These are phyloP conservation scores for Gardenia jasminoides DNA, from an alignment of 257 asterid species.

Conservation along the genomic window DNA sequence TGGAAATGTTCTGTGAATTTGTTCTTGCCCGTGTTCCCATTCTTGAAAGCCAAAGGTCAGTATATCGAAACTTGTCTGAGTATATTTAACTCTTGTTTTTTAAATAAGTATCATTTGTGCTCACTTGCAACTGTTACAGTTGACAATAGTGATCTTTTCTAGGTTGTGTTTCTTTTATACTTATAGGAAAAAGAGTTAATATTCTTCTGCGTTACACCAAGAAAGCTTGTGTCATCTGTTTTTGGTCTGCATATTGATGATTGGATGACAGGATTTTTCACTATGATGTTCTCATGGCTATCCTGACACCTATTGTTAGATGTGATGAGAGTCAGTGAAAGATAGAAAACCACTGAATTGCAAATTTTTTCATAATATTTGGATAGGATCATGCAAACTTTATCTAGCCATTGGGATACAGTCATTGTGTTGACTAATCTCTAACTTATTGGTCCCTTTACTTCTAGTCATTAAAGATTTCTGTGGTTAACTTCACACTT, in stretches of 20 bases:
- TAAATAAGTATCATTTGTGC: neutral
- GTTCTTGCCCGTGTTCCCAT: conserved; percentile 81
- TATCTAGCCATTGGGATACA: neutral
- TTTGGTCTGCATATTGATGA: neutral
- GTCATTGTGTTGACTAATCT: neutral
- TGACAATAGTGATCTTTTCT: neutral
- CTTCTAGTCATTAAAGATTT: conserved; percentile 1
- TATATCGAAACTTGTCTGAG: neutral
- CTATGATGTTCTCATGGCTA: neutral
- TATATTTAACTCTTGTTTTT: neutral
- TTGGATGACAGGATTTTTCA: neutral
- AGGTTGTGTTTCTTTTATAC: neutral
- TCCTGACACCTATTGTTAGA: neutral
- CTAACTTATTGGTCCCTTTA: neutral
- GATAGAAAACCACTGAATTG: neutral
- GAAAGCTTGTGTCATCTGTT: neutral
- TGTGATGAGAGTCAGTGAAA: neutral
- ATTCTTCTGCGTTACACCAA: neutral
- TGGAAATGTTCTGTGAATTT: conserved; percentile 81
- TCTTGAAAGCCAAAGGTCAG: conserved; percentile 80
- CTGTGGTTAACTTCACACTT: conserved; percentile 1
- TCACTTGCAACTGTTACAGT: neutral
- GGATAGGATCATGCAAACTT: neutral
- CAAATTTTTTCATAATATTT: neutral
- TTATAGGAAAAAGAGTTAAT: neutral